Evolutionary conservation across 2,329 filamentous ascomycete species (phyloP).

Genomic region (Exserohilum rostratum): DNA sequence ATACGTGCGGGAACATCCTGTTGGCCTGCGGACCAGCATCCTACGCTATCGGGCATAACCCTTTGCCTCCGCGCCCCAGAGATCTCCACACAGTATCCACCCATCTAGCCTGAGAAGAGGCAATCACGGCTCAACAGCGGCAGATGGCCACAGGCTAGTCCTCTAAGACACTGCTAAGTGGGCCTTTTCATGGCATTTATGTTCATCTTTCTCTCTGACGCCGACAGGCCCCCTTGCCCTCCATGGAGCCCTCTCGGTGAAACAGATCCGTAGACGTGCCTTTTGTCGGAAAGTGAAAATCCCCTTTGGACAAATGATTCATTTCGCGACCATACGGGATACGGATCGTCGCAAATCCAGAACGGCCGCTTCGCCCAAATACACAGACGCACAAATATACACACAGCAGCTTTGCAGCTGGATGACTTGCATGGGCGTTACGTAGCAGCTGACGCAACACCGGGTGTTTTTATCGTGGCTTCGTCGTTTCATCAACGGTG

Average conservation of each 20-base stretch:
- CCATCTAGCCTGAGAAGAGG: constrained; percentile 20
- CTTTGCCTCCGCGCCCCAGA: constrained; percentile 17
- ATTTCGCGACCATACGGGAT: constrained; percentile 7
- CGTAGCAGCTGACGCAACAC: constrained; percentile 13
- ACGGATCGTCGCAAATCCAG: background rate
- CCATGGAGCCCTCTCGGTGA: background rate
- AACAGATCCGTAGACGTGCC: background rate
- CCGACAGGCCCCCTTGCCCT: background rate
- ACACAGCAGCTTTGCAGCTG: background rate
- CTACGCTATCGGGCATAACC: constrained; percentile 10
- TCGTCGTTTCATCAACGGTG: constrained; percentile 1
- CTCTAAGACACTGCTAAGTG: constrained; percentile 12
- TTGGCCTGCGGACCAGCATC: background rate
- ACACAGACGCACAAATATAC: too few species aligned
- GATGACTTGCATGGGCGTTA: constrained; percentile 14
- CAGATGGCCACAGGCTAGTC: constrained; percentile 7
- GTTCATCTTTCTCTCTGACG: background rate
- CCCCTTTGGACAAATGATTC: background rate
- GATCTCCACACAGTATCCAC: constrained; percentile 27
- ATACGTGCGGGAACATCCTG: background rate
- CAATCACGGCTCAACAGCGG: constrained; percentile 25
- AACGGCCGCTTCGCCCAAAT: too few species aligned
- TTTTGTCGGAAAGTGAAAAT: background rate
- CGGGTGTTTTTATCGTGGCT: background rate
- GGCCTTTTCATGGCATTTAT: constrained; percentile 6